phyloP scores from a whole-genome alignment of 1,139 yeast genomes.

The Pichia norvegensis region DNA sequence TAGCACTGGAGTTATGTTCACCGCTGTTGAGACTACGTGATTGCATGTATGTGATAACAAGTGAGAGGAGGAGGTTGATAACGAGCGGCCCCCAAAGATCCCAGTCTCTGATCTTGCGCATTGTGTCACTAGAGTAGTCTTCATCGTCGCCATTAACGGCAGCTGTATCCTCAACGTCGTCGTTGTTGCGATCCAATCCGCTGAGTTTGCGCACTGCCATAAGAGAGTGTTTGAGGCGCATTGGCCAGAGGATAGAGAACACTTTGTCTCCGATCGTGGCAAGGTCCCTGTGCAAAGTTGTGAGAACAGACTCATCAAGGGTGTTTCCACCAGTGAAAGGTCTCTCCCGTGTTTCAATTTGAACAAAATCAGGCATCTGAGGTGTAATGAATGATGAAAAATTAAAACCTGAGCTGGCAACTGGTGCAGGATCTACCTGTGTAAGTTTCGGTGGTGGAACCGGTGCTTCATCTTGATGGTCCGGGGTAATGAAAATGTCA shows the following conservation, averaged over 20 bases:
- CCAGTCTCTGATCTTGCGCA: conserved; percentile 53
- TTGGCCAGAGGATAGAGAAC: conserved; percentile 66
- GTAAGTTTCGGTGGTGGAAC: background rate
- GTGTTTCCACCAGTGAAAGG: conserved; percentile 81
- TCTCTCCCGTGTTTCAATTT: conserved; percentile 50
- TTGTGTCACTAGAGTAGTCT: conserved; percentile 28
- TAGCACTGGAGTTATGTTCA: conserved; percentile 31
- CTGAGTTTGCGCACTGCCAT: conserved; percentile 27
- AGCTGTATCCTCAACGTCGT: conserved; percentile 20
- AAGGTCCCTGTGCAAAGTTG: conserved; percentile 62
- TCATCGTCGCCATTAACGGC: conserved; percentile 5
- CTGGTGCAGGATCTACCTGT: conserved; percentile 3
- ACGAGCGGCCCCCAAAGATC: conserved; percentile 87
- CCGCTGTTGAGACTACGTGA: conserved; percentile 19
- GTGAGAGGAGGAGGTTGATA: conserved; percentile 57
- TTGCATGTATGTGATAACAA: conserved; percentile 39
- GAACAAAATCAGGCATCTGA: conserved; percentile 27
- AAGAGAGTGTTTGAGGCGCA: conserved; percentile 25
- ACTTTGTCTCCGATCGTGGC: conserved; percentile 57
- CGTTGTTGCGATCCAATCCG: conserved; percentile 27
- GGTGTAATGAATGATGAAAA: conserved; percentile 33
- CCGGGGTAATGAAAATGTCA: conserved; percentile 32
- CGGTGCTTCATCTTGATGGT: conserved; percentile 15
- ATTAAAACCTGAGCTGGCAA: conserved; percentile 16
- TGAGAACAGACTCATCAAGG: conserved; percentile 70